Conservation (phyloP, 345 rosid genomes). For the Linum lewisii region DNA sequence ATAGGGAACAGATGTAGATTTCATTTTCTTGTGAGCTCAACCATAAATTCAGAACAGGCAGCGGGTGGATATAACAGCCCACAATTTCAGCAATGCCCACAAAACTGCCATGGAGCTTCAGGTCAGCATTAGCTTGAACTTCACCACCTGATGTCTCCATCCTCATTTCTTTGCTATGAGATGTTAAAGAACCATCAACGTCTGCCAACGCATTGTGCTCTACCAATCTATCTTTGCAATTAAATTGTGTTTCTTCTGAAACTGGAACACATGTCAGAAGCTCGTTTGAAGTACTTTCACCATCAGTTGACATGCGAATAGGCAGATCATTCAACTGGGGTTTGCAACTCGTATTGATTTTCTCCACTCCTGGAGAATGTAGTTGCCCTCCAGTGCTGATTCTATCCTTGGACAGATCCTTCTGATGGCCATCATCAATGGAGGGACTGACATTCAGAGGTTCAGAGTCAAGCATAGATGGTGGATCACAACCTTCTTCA, state of each 20-base stretch:
- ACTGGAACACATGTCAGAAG: slow-evolving; percentile 17
- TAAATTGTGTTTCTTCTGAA: slow-evolving; percentile 19
- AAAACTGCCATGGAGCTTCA: slow-evolving; percentile 27
- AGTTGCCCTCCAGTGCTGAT: slow-evolving; percentile 19
- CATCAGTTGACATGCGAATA: slow-evolving; percentile 19
- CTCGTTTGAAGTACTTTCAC: slow-evolving; percentile 16
- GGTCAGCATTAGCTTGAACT: slow-evolving; percentile 21
- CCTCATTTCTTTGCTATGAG: slow-evolving; percentile 18
- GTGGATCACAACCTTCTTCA: slow-evolving; percentile 19
- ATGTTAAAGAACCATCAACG: slow-evolving; percentile 14
- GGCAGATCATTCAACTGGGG: slow-evolving; percentile 10
- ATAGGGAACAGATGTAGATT: slow-evolving; percentile 47
- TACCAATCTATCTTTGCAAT: slow-evolving; percentile 21
- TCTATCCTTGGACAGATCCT: slow-evolving; percentile 12
- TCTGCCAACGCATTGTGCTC: slow-evolving; percentile 20
- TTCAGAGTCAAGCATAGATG: slow-evolving; percentile 21
- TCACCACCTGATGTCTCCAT: slow-evolving; percentile 17
- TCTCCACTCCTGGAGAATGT: slow-evolving; percentile 15
- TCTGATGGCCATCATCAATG: slow-evolving; percentile 19
- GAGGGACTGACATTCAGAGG: slow-evolving; percentile 20
- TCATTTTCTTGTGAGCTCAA: slow-evolving; percentile 41
- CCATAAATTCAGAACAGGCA: slow-evolving; percentile 46
- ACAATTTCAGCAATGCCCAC: slow-evolving; percentile 37
- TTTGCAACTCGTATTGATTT: slow-evolving; percentile 15
- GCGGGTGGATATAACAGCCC: slow-evolving; percentile 75